Evolutionary conservation across 75 land plant genomes (phyloP).

Genomic region (Sequoiadendron giganteum): DNA sequence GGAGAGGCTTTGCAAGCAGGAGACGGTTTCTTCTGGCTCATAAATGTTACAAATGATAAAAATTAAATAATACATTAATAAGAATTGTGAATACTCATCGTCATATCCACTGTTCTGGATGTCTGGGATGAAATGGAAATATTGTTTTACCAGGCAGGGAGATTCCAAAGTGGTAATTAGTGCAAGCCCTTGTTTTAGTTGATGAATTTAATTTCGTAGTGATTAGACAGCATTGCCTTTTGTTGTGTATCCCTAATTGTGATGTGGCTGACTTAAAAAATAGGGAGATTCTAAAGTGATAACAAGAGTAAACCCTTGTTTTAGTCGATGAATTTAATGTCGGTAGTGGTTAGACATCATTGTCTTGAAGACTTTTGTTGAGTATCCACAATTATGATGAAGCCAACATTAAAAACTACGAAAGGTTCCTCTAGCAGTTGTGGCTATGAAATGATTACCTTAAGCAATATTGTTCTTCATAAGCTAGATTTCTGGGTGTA

Average conservation of each 20-base stretch:
- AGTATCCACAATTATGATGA: not conserved
- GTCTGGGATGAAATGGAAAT: not conserved
- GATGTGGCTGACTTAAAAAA: no score
- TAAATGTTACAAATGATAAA: not conserved
- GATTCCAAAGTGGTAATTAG: not conserved
- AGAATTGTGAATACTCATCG: not conserved
- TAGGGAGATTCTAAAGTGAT: not conserved
- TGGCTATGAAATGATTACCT: not conserved
- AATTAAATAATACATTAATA: not conserved
- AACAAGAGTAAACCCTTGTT: not conserved
- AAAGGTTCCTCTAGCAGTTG: not conserved
- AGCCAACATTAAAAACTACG: not conserved
- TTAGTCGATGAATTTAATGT: not conserved
- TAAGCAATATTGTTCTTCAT: not conserved
- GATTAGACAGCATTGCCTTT: not conserved
- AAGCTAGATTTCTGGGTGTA: not conserved
- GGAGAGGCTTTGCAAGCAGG: constrained; percentile 1
- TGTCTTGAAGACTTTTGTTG: not conserved
- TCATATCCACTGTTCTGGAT: not conserved
- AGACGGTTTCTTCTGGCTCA: not conserved
- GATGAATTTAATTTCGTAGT: not conserved
- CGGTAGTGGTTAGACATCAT: not conserved
- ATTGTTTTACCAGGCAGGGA: not conserved
- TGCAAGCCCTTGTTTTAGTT: not conserved
- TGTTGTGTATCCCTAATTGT: no score